phyloP scores from a whole-genome alignment of 2,329 filamentous ascomycete species.

The Calonectria pteridis region DNA sequence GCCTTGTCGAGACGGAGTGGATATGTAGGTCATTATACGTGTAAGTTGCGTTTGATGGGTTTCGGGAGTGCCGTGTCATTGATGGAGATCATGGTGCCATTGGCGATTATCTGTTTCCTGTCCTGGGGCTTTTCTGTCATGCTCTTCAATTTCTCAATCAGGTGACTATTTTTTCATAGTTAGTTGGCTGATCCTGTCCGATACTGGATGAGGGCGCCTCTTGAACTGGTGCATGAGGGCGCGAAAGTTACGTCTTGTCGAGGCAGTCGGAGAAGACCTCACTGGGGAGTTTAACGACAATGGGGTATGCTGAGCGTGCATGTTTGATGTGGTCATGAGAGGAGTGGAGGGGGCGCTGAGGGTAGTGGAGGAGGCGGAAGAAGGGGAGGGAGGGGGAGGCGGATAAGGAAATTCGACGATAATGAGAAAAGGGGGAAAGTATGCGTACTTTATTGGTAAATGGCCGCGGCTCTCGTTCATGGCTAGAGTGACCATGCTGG shows the following conservation, averaged over 20 bases:
- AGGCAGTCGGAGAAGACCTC: conserved; percentile 30
- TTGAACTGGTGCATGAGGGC: conserved; percentile 43
- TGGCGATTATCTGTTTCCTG: conserved; percentile 47
- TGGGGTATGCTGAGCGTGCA: not conserved
- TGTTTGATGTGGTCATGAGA: conserved; percentile 3
- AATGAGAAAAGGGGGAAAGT: conserved; percentile 51
- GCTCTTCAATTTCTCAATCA: conserved; percentile 67
- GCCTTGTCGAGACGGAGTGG: not conserved
- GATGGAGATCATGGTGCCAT: conserved; percentile 46
- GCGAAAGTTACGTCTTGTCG: conserved; percentile 39
- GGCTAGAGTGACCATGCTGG: conserved; percentile 63
- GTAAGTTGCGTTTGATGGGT: conserved; percentile 59
- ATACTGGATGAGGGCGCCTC: conserved; percentile 43
- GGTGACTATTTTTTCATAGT: conserved; percentile 56
- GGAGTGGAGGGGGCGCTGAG: not conserved
- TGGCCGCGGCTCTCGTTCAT: conserved; percentile 69
- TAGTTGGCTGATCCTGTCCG: conserved; percentile 48
- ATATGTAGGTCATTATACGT: conserved; percentile 25
- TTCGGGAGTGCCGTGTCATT: conserved; percentile 52
- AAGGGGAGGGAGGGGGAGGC: conserved; percentile 23
- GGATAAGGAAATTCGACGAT: conserved; percentile 43
- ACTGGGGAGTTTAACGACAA: conserved; percentile 3
- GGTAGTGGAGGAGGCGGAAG: conserved; percentile 1
- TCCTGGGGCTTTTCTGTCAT: conserved; percentile 55
- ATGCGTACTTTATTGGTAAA: conserved; percentile 68